Evolutionary conservation across 1,284 basidiomycete species (phyloP).

Genomic region (Pseudozyma hubeiensis): DNA sequence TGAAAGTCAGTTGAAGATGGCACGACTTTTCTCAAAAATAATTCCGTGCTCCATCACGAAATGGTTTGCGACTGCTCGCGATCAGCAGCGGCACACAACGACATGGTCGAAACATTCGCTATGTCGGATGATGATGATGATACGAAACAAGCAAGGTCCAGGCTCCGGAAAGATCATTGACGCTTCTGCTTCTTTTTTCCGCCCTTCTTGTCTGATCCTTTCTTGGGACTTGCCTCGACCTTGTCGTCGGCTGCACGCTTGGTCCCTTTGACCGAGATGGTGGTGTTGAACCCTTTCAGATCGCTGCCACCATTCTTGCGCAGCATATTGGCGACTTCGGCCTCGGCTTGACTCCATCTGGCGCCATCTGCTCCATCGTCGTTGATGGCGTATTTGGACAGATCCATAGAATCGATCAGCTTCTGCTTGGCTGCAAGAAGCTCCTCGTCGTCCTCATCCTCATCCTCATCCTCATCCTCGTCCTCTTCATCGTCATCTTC

Average conservation of each 20-base stretch:
- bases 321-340: slow-evolving; percentile 53
- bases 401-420: slow-evolving; percentile 56
- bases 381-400: slow-evolving; percentile 57
- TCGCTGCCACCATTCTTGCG: slow-evolving; percentile 41
- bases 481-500: slow-evolving; percentile 19
- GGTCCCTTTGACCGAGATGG: slow-evolving; percentile 48
- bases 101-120: no score
- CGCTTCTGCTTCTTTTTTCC: slow-evolving; percentile 44
- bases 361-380: slow-evolving; percentile 22
- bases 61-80: no score
- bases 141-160: not conserved
- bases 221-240: slow-evolving; percentile 26
- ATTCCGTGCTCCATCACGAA: no score
- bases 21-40: no score
- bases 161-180: slow-evolving; percentile 4
- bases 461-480: slow-evolving; percentile 13
- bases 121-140: not conserved
- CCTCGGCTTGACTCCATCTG: slow-evolving; percentile 64
- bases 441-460: slow-evolving; percentile 32
- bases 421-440: slow-evolving; percentile 41
- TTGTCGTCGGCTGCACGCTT: slow-evolving; percentile 38
- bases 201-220: slow-evolving; percentile 27
- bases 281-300: slow-evolving; percentile 50
- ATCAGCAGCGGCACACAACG: not conserved
- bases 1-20: no score